Evolutionary conservation across 2,329 filamentous ascomycete genomes (phyloP).

Genomic region (Pestalotiopsis fici): DNA sequence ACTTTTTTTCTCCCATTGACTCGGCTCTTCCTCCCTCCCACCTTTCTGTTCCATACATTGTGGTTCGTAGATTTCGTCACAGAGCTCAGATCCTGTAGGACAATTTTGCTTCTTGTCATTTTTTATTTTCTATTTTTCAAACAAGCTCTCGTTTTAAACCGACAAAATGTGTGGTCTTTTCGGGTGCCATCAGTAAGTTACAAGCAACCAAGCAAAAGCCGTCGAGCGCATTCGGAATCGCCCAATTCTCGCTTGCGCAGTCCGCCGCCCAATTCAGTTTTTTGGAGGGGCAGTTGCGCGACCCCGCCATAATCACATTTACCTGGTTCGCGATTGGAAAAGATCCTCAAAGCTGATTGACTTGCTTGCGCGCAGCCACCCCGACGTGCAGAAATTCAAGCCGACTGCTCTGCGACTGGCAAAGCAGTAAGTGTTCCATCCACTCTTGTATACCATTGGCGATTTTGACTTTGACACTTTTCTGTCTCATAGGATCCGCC

Average conservation of each 20-base stretch:
- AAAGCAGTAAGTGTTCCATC: conserved; percentile 75
- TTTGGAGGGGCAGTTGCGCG: conserved; percentile 38
- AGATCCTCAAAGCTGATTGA: conserved; percentile 9
- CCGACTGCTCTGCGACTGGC: conserved; percentile 89
- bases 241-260: neutral
- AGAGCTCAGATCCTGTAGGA: neutral
- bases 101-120: neutral
- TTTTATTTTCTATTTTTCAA: neutral
- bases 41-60: neutral
- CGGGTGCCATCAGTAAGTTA: conserved; percentile 82
- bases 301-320: conserved; percentile 23
- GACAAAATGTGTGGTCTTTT: conserved; percentile 94
- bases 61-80: neutral
- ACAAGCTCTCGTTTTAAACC: conserved; percentile 15
- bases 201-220: neutral
- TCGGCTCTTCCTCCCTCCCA: conserved; percentile 1
- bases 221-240: neutral
- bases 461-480: conserved; percentile 38
- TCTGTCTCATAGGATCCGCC: conserved; percentile 69
- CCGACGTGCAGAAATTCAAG: conserved; percentile 96
- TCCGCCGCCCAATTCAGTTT: conserved; percentile 11
- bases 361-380: conserved; percentile 60
- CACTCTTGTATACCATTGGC: conserved; percentile 4
- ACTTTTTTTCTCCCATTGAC: neutral
- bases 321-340: conserved; percentile 22